phyloP scores from a whole-genome alignment of 208 protist species.

The Phytomonas sp. region DNA sequence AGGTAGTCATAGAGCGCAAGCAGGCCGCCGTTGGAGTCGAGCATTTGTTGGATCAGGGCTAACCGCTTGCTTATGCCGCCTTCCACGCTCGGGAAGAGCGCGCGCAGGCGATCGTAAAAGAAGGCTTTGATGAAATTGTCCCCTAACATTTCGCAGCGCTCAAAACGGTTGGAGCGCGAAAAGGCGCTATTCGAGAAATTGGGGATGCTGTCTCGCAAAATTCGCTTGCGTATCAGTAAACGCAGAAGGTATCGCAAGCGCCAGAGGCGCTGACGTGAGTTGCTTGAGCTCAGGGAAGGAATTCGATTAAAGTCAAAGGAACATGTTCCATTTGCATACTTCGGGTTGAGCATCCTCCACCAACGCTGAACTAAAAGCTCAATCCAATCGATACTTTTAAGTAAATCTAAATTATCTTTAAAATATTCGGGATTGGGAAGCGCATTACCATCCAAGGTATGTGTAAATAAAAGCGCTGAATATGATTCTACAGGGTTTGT shows the following conservation, averaged over 20 bases:
- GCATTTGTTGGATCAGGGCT: constrained; percentile 34
- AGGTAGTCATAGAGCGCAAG: constrained; percentile 80
- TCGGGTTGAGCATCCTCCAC: constrained; percentile 34
- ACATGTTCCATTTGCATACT: neutral
- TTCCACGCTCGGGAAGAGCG: constrained; percentile 49
- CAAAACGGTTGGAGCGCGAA: constrained; percentile 36
- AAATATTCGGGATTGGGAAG: neutral
- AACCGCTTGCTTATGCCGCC: constrained; percentile 26
- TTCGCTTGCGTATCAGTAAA: constrained; percentile 19
- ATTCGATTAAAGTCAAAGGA: constrained; percentile 20
- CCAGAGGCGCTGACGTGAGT: constrained; percentile 14
- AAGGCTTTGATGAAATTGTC: constrained; percentile 68
- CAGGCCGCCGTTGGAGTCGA: constrained; percentile 73
- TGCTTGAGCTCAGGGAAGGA: constrained; percentile 14
- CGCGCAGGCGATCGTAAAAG: constrained; percentile 44
- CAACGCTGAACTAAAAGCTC: constrained; percentile 27
- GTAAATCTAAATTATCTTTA: neutral
- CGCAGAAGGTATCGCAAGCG: constrained; percentile 31
- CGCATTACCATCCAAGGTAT: neutral
- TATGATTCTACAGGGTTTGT: neutral
- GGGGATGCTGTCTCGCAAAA: constrained; percentile 12
- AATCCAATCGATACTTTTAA: constrained; percentile 18
- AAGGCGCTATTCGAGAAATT: neutral
- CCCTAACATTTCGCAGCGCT: constrained; percentile 78
- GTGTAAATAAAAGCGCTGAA: neutral